Base-by-base conservation (phyloP, 257 asterid genomes). In the Anisodus acutangulus region DNA sequence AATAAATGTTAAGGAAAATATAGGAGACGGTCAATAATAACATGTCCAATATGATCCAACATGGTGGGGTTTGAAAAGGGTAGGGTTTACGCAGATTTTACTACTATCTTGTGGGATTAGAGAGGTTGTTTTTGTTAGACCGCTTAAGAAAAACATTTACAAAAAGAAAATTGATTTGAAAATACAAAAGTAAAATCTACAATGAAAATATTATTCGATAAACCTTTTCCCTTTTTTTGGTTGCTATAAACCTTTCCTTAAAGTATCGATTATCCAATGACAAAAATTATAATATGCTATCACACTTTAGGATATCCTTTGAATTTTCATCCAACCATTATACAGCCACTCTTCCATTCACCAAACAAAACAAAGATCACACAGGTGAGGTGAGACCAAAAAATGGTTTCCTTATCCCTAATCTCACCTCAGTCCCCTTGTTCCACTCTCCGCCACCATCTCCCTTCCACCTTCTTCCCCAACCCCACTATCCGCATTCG, bases 401-500 rank as follows among this genome's bases (percentile, higher is more conserved):
- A 78, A 70, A 86, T 86, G 88, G 88, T 85, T 63, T 78, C 89
- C 71, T 84, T 84, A 71, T 82, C 87, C 80, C 45, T 82, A 54
- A 70, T 59, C 83, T 83, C 86, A 4, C 85, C 64, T 74, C 80
- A 72, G 5, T 49, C 45, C 2, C 43, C 60, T 47, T 67, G 80
- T 31, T 4, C 88, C 5, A 39, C 84, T 41, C 13, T 83, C 68
- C 74, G 39, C 47, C 66, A 66, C 53, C 86, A 83, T 66, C 59
- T 76, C 51, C 63, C 84, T 15, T 49, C 84, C 78, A 47, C 31
- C 53, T 66, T 35, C 63, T 86, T 84, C 55, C 19, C 82, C 59
- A 6, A 82, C 26, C 63, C 87, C 49, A 70, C 82, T 11, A 3
- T 81, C 72, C 82, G 59, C 57, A 53, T 59, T n/a, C 87, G 88